Evolutionary conservation across 192 early-diverging fungal species (phyloP).

Genomic region (Spinellus fusiger): DNA sequence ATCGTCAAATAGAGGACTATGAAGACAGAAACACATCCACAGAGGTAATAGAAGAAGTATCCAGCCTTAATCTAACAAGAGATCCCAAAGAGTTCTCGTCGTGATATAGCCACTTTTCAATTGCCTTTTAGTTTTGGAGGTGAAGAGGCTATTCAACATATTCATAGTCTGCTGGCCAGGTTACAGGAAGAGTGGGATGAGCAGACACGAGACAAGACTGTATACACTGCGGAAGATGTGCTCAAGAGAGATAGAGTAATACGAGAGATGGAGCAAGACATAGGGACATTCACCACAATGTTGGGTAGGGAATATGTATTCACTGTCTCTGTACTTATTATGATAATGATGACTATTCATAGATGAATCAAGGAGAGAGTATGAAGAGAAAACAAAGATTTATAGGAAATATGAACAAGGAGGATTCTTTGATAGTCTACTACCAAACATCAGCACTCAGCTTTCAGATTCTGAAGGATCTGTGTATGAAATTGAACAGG

Average conservation of each 20-base stretch:
- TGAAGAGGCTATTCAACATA: constrained; percentile 12
- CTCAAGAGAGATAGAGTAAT: constrained; percentile 46
- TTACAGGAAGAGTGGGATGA: constrained; percentile 32
- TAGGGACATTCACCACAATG: constrained; percentile 19
- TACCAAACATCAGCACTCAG: constrained; percentile 23
- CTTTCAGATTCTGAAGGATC: constrained; percentile 13
- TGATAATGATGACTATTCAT: too few relatives aligned
- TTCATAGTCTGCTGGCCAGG: constrained; percentile 30
- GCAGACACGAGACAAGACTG: constrained; percentile 17
- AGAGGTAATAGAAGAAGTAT: background rate
- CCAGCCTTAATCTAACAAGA: background rate
- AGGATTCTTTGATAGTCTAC: constrained; percentile 40
- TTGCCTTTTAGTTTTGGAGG: constrained; percentile 21
- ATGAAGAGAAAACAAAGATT: constrained; percentile 14
- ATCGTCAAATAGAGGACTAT: constrained; percentile 12
- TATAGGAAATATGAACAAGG: constrained; percentile 25
- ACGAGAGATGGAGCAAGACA: constrained; percentile 30
- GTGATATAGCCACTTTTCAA: constrained; percentile 6
- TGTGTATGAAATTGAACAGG: constrained; percentile 31
- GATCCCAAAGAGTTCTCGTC: background rate
- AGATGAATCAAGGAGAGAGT: constrained; percentile 5
- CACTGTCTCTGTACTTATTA: background rate
- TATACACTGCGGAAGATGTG: constrained; percentile 33
- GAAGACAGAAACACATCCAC: background rate
- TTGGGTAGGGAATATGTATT: constrained; percentile 9